phyloP scores from a whole-genome alignment of 805 yeast genomes.

The Millerago galiae region DNA sequence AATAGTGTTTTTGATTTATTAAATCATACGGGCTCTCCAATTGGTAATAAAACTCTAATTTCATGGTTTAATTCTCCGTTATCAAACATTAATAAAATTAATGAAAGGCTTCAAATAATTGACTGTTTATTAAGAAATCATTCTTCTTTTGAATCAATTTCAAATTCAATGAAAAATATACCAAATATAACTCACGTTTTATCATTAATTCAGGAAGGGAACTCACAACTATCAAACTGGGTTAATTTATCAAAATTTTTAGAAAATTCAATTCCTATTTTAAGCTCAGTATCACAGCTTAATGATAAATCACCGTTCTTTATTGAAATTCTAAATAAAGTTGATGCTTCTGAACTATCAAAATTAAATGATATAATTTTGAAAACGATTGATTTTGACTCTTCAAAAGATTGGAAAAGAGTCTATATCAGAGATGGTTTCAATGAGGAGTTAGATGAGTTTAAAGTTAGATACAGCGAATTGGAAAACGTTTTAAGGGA shows the following conservation, averaged over 20 bases:
- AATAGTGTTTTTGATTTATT: conserved; percentile 18
- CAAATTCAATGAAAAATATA: conserved; percentile 18
- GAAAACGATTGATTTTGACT: conserved; percentile 31
- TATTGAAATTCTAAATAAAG: conserved; percentile 7
- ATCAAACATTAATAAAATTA: conserved; percentile 21
- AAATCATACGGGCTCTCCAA: conserved; percentile 22
- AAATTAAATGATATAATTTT: conserved; percentile 18
- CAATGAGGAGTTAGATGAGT: conserved; percentile 20
- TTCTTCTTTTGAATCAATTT: conserved; percentile 17
- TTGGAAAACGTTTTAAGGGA: conserved; percentile 26
- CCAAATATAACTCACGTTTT: conserved; percentile 24
- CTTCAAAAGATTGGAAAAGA: conserved; percentile 24
- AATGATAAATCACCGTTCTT: conserved; percentile 9
- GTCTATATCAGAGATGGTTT: conserved; percentile 27
- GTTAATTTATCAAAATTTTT: conserved; percentile 22
- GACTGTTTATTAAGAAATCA: conserved; percentile 17
- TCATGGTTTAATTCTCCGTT: conserved; percentile 32
- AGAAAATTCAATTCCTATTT: conserved; percentile 14
- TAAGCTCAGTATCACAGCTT: conserved; percentile 1
- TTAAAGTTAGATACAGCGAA: conserved; percentile 15
- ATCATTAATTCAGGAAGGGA: conserved; percentile 22
- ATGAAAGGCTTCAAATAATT: conserved; percentile 26
- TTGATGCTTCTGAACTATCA: conserved; percentile 10
- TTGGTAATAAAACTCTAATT: conserved; percentile 26
- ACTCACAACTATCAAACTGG: conserved; percentile 26